These are phyloP conservation scores for Nakazawaea pomicola DNA, from an alignment of 805 yeast genomes.

Conservation along the genomic window DNA sequence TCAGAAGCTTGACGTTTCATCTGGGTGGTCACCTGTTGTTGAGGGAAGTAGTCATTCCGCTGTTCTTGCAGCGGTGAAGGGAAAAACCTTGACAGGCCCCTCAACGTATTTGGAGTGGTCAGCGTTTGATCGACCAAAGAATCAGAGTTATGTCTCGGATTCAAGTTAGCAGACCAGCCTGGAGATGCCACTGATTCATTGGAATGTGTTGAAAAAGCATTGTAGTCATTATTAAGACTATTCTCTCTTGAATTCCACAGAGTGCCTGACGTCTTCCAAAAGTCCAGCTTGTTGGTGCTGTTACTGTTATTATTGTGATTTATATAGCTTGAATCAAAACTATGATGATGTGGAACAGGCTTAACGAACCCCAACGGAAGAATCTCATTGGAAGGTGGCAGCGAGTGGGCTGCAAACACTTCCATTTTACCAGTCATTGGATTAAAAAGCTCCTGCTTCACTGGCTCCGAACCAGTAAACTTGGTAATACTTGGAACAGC, in stretches of 20 bases:
- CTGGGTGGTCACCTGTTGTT: not conserved
- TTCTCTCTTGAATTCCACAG: slow-evolving; percentile 13
- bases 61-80: slow-evolving; percentile 27
- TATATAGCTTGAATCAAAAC: slow-evolving; percentile 11
- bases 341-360: slow-evolving; percentile 10
- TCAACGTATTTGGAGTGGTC: slow-evolving; percentile 19
- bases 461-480: slow-evolving; percentile 9
- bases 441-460: slow-evolving; percentile 13
- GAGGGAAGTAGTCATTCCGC: slow-evolving; percentile 14
- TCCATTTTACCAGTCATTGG: slow-evolving; percentile 14
- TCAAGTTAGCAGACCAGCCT: slow-evolving; percentile 2
- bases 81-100: slow-evolving; percentile 28
- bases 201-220: slow-evolving; percentile 3
- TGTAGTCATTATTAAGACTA: slow-evolving; percentile 1
- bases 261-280: slow-evolving; percentile 5
- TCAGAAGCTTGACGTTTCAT: slow-evolving; percentile 6
- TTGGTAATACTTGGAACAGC: slow-evolving; percentile 3
- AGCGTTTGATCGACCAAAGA: not conserved
- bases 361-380: too few species aligned
- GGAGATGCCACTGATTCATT: slow-evolving; percentile 5
- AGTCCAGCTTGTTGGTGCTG: not conserved
- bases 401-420: slow-evolving; percentile 2
- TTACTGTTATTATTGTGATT: slow-evolving; percentile 3
- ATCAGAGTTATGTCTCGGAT: slow-evolving; percentile 4
- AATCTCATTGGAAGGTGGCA: not conserved